phyloP scores from a whole-genome alignment of 495 filamentous ascomycete genomes.

The Bombardia bombarda region DNA sequence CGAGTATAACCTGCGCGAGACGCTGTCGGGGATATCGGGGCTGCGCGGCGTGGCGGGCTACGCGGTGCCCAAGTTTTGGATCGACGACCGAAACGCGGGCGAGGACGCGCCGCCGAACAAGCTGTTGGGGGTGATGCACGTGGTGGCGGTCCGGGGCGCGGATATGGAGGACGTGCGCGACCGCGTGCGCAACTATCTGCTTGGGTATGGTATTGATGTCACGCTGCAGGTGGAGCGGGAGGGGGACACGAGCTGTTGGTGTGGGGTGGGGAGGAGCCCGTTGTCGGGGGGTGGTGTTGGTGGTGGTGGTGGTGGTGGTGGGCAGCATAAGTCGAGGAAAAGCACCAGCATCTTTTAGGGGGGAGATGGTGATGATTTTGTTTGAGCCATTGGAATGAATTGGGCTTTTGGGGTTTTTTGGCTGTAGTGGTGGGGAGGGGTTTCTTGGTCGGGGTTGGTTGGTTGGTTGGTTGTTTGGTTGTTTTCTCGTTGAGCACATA shows the following conservation, averaged over 20 bases:
- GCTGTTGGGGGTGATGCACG: slow-evolving; percentile 72
- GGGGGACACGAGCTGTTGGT: slow-evolving; percentile 75
- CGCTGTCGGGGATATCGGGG: slow-evolving; percentile 72
- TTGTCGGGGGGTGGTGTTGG: too few relatives aligned
- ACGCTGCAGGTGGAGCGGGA: slow-evolving; percentile 70
- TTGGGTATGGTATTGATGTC: slow-evolving; percentile 57
- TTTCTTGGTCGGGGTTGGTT: neutral
- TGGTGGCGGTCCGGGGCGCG: slow-evolving; percentile 59
- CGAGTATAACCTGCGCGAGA: slow-evolving; percentile 83
- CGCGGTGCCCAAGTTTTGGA: slow-evolving; percentile 86
- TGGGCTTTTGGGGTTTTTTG: slow-evolving; percentile 4
- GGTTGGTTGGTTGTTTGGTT: slow-evolving; percentile 5
- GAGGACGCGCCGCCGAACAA: slow-evolving; percentile 33
- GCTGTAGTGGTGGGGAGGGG: too few relatives aligned
- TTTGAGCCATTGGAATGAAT: neutral
- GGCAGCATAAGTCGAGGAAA: slow-evolving; percentile 11
- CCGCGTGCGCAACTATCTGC: slow-evolving; percentile 52
- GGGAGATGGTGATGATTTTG: slow-evolving; percentile 4
- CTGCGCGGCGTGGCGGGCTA: slow-evolving; percentile 81
- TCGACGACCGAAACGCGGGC: slow-evolving; percentile 58
- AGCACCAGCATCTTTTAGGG: slow-evolving; percentile 19
- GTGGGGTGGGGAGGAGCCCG: slow-evolving; percentile 39
- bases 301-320: too few relatives aligned
- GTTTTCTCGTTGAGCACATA: too few relatives aligned
- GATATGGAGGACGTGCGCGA: slow-evolving; percentile 73